Base-by-base conservation (phyloP, 148 eudicot genomes). In the Rhododendron henanense region DNA sequence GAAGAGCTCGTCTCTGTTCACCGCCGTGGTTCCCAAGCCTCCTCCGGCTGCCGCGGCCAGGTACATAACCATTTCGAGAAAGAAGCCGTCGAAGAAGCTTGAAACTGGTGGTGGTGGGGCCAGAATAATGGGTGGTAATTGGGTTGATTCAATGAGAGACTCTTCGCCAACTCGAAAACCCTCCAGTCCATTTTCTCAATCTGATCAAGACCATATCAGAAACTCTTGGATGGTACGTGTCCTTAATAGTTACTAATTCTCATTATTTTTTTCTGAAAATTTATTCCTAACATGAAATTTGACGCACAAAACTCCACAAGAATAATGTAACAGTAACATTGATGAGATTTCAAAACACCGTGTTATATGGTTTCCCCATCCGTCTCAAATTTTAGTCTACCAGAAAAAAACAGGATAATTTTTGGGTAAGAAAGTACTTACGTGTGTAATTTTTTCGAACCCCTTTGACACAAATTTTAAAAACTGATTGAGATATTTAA, bases 141-240 rank as follows among this genome's bases (percentile, higher is more conserved):
- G 91, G 95, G 92, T 93, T 41, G 96, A 94, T 67, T 92, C 93
- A 1, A 93, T 94, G 96, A 90, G 96, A 85, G 96, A 93, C 18
- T 94, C 96, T 78, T 94, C 96, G 48, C 96, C 96, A 13, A 92
- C 94, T 77, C 87, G 85, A 48, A 90, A 85, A 61, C 83, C 93
- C 28, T 6, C 90, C 13, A 1, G 81, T 74, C 73, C 78, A 25
- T 48, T 82, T 5, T 90, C 91, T 4, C 85, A 88, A 14, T 61
- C 87, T 21, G 92, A 90, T 14, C 76, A 75, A 63, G 91, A 92
- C 9, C 88, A 83, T 3, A 39, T 25, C 50, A 86, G 21, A 25
- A 83, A 63, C 16, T 87, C 90, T 50, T 94, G 95, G 95, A 94
- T 90, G 87, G 94, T 94, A 79, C 84, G 86, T 78, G 11, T 25